Percentiles rank a stretch among this genome's conserved stretches.
phyloP scores from a whole-genome alignment of 2,329 filamentous ascomycete genomes.

The Cladosporium halotolerans region DNA sequence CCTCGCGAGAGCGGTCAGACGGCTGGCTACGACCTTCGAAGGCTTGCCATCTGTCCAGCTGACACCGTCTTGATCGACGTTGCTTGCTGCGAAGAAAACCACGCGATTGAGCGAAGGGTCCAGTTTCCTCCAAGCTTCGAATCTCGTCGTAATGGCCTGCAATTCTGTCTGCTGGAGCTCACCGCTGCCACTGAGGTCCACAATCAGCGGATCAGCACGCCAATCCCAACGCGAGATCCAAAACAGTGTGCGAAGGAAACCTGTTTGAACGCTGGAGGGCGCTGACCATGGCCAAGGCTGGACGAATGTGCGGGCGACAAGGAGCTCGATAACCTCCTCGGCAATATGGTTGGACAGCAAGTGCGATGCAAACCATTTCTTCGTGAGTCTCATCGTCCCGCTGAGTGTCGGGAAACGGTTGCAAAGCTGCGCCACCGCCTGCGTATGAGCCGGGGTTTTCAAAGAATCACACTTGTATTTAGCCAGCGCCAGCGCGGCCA shows the following conservation, averaged over 20 bases:
- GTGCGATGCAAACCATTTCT: slow-evolving; percentile 84
- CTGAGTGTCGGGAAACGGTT: slow-evolving; percentile 76
- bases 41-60: slow-evolving; percentile 71
- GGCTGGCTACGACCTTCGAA: slow-evolving; percentile 72
- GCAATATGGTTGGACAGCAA: slow-evolving; percentile 69
- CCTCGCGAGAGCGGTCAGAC: slow-evolving; percentile 75
- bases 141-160: slow-evolving; percentile 58
- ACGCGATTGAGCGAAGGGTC: slow-evolving; percentile 84
- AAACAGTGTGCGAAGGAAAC: slow-evolving; percentile 72
- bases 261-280: slow-evolving; percentile 70
- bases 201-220: slow-evolving; percentile 72
- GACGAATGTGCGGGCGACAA: slow-evolving; percentile 72
- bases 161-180: slow-evolving; percentile 58
- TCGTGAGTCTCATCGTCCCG: slow-evolving; percentile 73
- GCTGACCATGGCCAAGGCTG: slow-evolving; percentile 72
- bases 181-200: slow-evolving; percentile 54
- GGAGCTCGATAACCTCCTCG: slow-evolving; percentile 77
- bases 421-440: slow-evolving; percentile 72
- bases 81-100: slow-evolving; percentile 74
- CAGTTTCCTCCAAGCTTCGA: slow-evolving; percentile 79
- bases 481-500: slow-evolving; percentile 63
- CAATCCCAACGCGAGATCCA: slow-evolving; percentile 89
- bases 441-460: slow-evolving; percentile 70
- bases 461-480: slow-evolving; percentile 65
- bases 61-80: slow-evolving; percentile 68